phyloP scores from a whole-genome alignment of 331 rosid genomes.

The Telfairia occidentalis region DNA sequence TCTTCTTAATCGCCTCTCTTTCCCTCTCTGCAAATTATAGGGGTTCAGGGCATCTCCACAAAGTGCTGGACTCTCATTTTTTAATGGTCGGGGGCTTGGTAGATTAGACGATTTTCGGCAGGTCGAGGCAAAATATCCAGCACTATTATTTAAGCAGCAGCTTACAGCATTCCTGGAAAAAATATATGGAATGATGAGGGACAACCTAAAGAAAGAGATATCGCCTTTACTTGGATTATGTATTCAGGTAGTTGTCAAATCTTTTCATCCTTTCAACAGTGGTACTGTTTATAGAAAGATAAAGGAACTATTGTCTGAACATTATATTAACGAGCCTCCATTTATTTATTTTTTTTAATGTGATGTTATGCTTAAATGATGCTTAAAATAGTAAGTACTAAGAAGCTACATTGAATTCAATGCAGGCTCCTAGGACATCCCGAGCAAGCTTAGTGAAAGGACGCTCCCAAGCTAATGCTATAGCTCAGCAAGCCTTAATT shows the following conservation, averaged over 20 bases:
- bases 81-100: slow-evolving; percentile 69
- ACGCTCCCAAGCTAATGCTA: slow-evolving; percentile 83
- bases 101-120: slow-evolving; percentile 82
- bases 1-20: slow-evolving; percentile 5
- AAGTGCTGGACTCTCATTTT: slow-evolving; percentile 75
- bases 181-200: slow-evolving; percentile 89
- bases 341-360: not conserved
- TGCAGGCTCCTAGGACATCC: slow-evolving; percentile 89
- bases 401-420: slow-evolving; percentile 15
- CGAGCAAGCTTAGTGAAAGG: slow-evolving; percentile 86
- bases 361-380: not conserved
- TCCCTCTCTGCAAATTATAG: slow-evolving; percentile 29
- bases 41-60: slow-evolving; percentile 92
- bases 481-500: slow-evolving; percentile 89
- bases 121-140: slow-evolving; percentile 98
- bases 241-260: slow-evolving; percentile 56
- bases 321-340: not conserved
- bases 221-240: slow-evolving; percentile 88
- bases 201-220: slow-evolving; percentile 84
- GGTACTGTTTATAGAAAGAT: not conserved
- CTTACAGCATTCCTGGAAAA: slow-evolving; percentile 97
- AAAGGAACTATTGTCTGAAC: not conserved
- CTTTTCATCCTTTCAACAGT: not conserved
- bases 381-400: slow-evolving; percentile 12
- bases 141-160: slow-evolving; percentile 90